A percentile compares a stretch with the other conserved stretches of the same genome.
Evolutionary conservation across 768 basidiomycete genomes (phyloP).

Genomic region (Lanmaoa pseudosensibilis): DNA sequence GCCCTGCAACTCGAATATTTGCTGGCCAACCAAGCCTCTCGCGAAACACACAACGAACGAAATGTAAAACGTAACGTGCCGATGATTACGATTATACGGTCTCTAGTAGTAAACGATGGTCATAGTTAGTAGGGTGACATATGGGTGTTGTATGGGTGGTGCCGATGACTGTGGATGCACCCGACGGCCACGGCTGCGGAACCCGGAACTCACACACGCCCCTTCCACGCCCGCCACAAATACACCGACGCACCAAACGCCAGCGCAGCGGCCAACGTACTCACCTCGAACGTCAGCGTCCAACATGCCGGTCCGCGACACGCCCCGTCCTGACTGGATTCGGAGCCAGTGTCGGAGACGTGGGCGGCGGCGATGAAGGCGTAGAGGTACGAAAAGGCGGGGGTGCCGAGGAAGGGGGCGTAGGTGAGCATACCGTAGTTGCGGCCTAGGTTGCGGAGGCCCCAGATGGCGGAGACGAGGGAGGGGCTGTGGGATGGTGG

Average conservation of each 20-base stretch:
- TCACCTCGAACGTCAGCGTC: constrained; percentile 62
- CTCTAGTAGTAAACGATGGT: not conserved
- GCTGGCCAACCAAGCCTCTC: too few relatives aligned
- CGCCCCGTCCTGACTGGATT: constrained; percentile 19
- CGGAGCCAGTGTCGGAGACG: constrained; percentile 35
- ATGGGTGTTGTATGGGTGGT: not conserved
- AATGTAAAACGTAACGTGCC: not conserved
- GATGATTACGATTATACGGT: not conserved
- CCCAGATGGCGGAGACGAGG: constrained; percentile 72
- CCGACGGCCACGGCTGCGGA: not conserved
- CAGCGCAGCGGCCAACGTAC: constrained; percentile 41
- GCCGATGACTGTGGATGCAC: too few relatives aligned
- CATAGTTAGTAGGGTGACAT: not conserved
- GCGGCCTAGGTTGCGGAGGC: constrained; percentile 63
- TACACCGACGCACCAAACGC: constrained; percentile 46
- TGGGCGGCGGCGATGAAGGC: constrained; percentile 63
- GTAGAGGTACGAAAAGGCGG: constrained; percentile 76
- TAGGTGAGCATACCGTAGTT: constrained; percentile 78
- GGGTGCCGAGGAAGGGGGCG: constrained; percentile 73
- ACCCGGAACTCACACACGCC: constrained; percentile 40
- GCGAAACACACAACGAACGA: not conserved
- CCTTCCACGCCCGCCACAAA: constrained; percentile 67
- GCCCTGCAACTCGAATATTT: too few relatives aligned
- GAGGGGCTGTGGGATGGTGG: constrained; percentile 45
- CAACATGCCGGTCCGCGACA: constrained; percentile 67